Base-by-base conservation (phyloP, 1,139 yeast species). In the Yamadazyma membranifaciens region DNA sequence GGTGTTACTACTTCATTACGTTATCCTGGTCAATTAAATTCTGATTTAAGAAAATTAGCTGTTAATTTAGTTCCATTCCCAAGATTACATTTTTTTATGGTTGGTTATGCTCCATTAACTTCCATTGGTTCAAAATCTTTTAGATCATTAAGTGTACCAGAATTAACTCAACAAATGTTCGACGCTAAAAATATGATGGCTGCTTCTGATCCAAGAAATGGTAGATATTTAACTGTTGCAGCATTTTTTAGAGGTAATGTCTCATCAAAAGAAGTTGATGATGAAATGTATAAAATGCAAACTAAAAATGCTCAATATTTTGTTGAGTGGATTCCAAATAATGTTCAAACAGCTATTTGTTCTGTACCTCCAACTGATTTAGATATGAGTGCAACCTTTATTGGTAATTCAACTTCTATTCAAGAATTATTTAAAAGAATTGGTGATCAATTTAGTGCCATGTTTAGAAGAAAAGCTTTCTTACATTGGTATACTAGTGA, bases 241-340 rank as follows among this genome's bases (percentile, higher is more conserved):
- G 89, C 96, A 12, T 87, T 88, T 70, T 88, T 87, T 72, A 80
- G 96, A 67, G 96, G 96, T 68, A 85, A 87, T 57, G 96, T 86
- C 39, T 84, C 95, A 10, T 86, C 85, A 43, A 86, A 87, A 68
- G 96, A 88, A 68, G 96, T 88, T 48, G 96, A 88, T 62, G 96
- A 88, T 60, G 95, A 87, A 66, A 87, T 88, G 91, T 80, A 73
- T 65, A 81, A 81, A 61, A 87, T 86, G 46, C 95, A 88, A 70
- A 80, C 85, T 45, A 83, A 85, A 66, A 84, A 87, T 66, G 75
- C 89, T 16, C 79, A 83, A 43, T 81, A 83, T 63, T 87, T 87
- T 59, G 97, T 89, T 44, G 96, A 89, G 65, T 89, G 96, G 96
- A 89, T 89, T 68, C 96, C 97, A 60, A 88, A 88, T 67, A 89